Percentiles rank a stretch among this genome's conserved stretches.
phyloP scores from a whole-genome alignment of 2,329 filamentous ascomycete genomes.

The Scedosporium dehoogii region DNA sequence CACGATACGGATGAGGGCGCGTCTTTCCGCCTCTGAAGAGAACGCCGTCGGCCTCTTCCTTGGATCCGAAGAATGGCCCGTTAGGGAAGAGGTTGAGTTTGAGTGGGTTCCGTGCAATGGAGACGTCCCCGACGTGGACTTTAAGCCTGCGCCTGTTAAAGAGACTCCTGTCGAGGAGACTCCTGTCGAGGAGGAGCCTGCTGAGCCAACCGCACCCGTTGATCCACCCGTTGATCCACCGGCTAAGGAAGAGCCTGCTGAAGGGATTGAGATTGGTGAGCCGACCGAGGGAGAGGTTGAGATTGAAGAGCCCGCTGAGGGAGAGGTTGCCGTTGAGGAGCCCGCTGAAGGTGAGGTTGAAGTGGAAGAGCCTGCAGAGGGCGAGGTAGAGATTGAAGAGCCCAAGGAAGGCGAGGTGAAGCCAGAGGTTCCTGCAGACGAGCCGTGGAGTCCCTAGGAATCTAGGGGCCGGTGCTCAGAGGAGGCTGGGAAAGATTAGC shows the following conservation, averaged over 20 bases:
- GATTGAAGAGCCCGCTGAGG: not conserved
- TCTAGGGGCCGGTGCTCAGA: not conserved
- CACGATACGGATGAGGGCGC: not conserved
- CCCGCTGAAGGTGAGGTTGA: not conserved
- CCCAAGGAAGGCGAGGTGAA: not conserved
- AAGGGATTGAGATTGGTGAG: not conserved
- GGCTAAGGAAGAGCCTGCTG: not conserved
- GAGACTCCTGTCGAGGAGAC: too few species aligned
- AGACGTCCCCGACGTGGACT: not conserved
- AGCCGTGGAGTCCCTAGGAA: not conserved
- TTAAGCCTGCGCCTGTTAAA: not conserved
- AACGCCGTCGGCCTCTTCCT: not conserved
- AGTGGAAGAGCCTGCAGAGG: not conserved
- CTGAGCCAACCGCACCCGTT: not conserved
- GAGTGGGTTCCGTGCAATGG: not conserved
- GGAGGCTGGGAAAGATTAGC: not conserved
- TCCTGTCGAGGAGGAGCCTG: not conserved
- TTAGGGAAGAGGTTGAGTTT: not conserved
- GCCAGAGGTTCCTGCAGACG: not conserved
- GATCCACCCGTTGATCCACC: not conserved
- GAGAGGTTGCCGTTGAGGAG: not conserved
- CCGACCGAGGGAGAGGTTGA: not conserved
- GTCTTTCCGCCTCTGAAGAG: not conserved
- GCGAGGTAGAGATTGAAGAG: not conserved
- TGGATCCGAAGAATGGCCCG: not conserved